Percentiles rank a stretch among this genome's conserved stretches.
These are phyloP conservation scores for Grosmannia clavigera DNA, from an alignment of 2,329 filamentous ascomycete genomes.

Conservation along the genomic window DNA sequence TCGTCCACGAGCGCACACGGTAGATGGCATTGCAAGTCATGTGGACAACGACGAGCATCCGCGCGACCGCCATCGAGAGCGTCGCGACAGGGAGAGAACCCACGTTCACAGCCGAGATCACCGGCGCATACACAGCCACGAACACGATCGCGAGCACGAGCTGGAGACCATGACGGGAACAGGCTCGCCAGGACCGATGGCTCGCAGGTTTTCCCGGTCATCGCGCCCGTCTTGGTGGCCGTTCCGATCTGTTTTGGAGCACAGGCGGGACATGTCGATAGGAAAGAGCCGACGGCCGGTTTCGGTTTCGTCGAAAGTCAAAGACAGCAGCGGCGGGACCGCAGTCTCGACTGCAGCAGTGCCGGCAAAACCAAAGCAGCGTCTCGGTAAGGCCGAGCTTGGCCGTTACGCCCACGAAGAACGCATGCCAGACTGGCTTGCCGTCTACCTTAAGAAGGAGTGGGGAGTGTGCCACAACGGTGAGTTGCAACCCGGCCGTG, in stretches of 20 bases:
- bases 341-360: not conserved
- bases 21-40: not conserved
- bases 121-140: not conserved
- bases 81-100: not conserved
- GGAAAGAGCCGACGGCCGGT: not conserved
- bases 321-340: not conserved
- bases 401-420: constrained; percentile 62
- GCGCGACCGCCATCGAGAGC: not conserved
- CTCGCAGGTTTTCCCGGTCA: not conserved
- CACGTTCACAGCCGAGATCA: not conserved
- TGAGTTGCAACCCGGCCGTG: constrained; percentile 14
- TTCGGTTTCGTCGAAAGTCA: not conserved
- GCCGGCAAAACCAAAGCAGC: constrained; percentile 2
- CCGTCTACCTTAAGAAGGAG: constrained; percentile 46
- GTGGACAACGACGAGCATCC: not conserved
- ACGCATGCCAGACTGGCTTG: constrained; percentile 60
- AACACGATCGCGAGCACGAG: not conserved
- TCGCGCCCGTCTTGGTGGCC: not conserved
- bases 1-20: not conserved
- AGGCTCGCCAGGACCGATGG: not conserved
- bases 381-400: constrained; percentile 44
- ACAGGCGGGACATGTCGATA: not conserved
- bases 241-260: not conserved
- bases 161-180: too few species aligned
- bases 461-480: constrained; percentile 43